Conservation (phyloP, 345 rosid genomes). For the Camelina sativa region DNA sequence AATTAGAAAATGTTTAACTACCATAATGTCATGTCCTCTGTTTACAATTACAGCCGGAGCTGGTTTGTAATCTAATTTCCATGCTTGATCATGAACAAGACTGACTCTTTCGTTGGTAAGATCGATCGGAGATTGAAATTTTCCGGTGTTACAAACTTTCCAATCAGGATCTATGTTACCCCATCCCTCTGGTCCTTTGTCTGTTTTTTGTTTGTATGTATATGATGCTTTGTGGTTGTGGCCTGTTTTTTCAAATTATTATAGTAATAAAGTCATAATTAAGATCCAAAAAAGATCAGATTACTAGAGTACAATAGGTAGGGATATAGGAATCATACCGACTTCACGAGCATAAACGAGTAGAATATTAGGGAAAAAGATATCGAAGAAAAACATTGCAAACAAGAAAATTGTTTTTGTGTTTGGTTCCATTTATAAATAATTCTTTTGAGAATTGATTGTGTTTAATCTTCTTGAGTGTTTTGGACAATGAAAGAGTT, state of each 20-base stretch:
- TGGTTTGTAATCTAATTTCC: constrained; percentile 56
- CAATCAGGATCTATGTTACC: constrained; percentile 53
- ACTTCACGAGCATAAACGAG: constrained; percentile 10
- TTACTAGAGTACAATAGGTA: background rate
- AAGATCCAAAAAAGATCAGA: background rate
- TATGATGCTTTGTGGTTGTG: constrained; percentile 53
- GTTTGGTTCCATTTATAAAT: constrained; percentile 14
- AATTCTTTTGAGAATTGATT: background rate
- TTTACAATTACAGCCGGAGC: constrained; percentile 58
- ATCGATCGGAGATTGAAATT: constrained; percentile 72
- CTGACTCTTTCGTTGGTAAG: constrained; percentile 40
- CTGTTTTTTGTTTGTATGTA: constrained; percentile 46
- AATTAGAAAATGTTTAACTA: constrained; percentile 20
- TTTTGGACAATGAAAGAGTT: constrained; percentile 9
- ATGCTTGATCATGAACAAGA: constrained; percentile 36
- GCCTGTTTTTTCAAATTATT: constrained; percentile 37
- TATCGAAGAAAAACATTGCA: background rate
- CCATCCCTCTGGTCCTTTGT: constrained; percentile 61
- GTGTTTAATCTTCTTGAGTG: background rate
- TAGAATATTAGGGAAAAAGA: background rate
- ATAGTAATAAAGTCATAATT: background rate
- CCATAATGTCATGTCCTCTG: constrained; percentile 70
- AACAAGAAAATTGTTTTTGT: constrained; percentile 2
- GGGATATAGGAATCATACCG: constrained; percentile 18
- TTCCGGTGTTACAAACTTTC: constrained; percentile 57